Percentiles rank a stretch among this genome's conserved stretches.
These are phyloP conservation scores for Penicillium griseofulvum DNA, from an alignment of 2,329 filamentous ascomycete genomes.

Conservation along the genomic window DNA sequence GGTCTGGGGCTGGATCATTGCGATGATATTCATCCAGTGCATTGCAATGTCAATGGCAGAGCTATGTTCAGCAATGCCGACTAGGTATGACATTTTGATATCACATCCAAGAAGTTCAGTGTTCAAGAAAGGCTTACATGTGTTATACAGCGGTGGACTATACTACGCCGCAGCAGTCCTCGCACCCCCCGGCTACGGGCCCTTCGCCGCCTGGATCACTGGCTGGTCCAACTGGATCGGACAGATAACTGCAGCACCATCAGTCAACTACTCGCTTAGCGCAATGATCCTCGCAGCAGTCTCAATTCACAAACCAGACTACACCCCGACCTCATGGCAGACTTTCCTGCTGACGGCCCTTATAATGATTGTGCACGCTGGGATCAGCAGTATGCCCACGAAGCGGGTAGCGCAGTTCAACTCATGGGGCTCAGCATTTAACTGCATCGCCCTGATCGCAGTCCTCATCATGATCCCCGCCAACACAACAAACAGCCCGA, in stretches of 20 bases:
- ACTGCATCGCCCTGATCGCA: slow-evolving; percentile 64
- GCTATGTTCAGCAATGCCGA: slow-evolving; percentile 71
- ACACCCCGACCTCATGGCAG: slow-evolving; percentile 64
- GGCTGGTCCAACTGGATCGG: slow-evolving; percentile 69
- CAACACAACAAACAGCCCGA: slow-evolving; percentile 55
- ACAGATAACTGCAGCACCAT: slow-evolving; percentile 65
- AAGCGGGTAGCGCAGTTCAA: slow-evolving; percentile 69
- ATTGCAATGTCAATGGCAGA: slow-evolving; percentile 69
- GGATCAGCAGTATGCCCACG: slow-evolving; percentile 69
- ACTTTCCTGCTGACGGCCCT: slow-evolving; percentile 65
- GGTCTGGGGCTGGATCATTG: slow-evolving; percentile 74
- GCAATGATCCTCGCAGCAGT: slow-evolving; percentile 70
- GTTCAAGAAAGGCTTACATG: not conserved
- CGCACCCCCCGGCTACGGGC: slow-evolving; percentile 63
- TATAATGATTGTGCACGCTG: slow-evolving; percentile 66
- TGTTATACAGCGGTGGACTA: slow-evolving; percentile 55
- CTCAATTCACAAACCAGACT: slow-evolving; percentile 66
- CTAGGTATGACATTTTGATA: slow-evolving; percentile 42
- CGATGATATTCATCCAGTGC: slow-evolving; percentile 69
- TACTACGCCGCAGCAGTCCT: slow-evolving; percentile 73
- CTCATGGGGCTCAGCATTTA: slow-evolving; percentile 67
- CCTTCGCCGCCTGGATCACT: slow-evolving; percentile 66
- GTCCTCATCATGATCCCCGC: slow-evolving; percentile 69
- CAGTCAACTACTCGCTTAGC: slow-evolving; percentile 64
- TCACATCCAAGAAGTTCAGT: not conserved